Conservation (phyloP, 257 asterid species). For the Capsicum chinense region DNA sequence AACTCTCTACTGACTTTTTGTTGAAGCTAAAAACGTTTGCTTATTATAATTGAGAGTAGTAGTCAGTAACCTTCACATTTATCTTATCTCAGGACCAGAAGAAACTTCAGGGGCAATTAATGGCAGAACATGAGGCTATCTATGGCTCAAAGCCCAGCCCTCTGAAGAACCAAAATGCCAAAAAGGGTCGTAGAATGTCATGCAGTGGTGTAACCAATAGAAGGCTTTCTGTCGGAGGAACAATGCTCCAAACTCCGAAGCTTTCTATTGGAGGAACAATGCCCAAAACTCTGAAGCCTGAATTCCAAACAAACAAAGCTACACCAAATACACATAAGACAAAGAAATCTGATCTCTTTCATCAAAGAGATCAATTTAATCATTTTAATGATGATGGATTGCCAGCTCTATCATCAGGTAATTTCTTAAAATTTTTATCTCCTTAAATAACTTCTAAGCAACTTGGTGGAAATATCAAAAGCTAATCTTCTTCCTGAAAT, state of each 20-base stretch:
- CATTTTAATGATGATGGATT: conserved; percentile 54
- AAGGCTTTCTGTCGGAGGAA: conserved; percentile 50
- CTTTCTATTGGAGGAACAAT: conserved; percentile 20
- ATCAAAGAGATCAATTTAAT: conserved; percentile 36
- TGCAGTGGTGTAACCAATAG: conserved; percentile 45
- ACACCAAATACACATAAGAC: conserved; percentile 43
- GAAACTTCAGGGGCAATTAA: conserved; percentile 55
- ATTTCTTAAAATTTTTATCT: conserved; percentile 23
- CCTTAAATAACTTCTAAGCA: not conserved
- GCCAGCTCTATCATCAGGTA: conserved; percentile 71
- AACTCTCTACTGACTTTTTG: conserved; percentile 7
- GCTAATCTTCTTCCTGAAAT: not conserved
- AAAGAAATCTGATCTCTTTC: conserved; percentile 43
- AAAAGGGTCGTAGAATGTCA: conserved; percentile 46
- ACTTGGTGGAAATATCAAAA: not conserved
- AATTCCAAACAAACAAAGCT: conserved; percentile 44
- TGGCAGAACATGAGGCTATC: conserved; percentile 56
- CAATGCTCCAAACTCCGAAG: conserved; percentile 34
- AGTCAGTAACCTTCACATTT: not conserved
- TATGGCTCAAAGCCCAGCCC: conserved; percentile 60
- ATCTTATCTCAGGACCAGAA: conserved; percentile 69
- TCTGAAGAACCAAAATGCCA: conserved; percentile 50
- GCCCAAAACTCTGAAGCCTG: conserved; percentile 37
- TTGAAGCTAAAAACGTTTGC: not conserved
- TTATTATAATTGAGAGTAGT: not conserved